Conservation (phyloP, 371 early-diverging fungal species). For the Rhizopus arrhizus region DNA sequence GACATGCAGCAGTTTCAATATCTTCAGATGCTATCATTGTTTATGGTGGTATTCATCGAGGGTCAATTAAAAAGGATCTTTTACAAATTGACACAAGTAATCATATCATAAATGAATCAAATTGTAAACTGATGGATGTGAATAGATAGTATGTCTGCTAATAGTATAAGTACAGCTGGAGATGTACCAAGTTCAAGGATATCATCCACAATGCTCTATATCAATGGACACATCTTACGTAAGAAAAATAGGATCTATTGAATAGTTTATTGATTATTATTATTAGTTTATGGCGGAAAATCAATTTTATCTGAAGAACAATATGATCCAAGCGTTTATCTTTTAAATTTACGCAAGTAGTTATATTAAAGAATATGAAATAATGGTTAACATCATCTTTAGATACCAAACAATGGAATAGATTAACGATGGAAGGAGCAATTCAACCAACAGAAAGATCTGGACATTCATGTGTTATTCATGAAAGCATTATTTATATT, state of each 20-base stretch:
- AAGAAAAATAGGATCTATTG: slow-evolving; percentile 6
- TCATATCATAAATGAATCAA: slow-evolving; percentile 6
- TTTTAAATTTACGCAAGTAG: slow-evolving; percentile 48
- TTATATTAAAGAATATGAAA: background rate
- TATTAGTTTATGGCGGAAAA: slow-evolving; percentile 53
- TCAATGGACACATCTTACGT: slow-evolving; percentile 43
- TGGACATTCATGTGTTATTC: slow-evolving; percentile 67
- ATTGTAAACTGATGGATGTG: background rate
- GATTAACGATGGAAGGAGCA: slow-evolving; percentile 56
- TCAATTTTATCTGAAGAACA: slow-evolving; percentile 39
- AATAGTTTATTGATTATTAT: background rate
- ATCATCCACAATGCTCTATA: slow-evolving; percentile 35
- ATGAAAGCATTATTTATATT: slow-evolving; percentile 69
- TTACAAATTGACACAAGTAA: slow-evolving; percentile 66
- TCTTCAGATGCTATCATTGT: slow-evolving; percentile 56
- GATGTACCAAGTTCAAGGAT: slow-evolving; percentile 45
- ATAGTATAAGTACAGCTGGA: slow-evolving; percentile 35
- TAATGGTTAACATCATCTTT: slow-evolving; percentile 5
- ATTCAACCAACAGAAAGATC: slow-evolving; percentile 64
- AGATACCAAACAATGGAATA: slow-evolving; percentile 56
- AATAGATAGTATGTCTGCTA: slow-evolving; percentile 41
- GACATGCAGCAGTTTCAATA: slow-evolving; percentile 59
- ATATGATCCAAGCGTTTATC: slow-evolving; percentile 48
- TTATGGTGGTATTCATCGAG: slow-evolving; percentile 61
- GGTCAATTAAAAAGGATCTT: slow-evolving; percentile 54